Evolutionary conservation across 208 protist species (phyloP), one percentile per base, ranked within the genome.

Genomic region (Leishmania arabica): DNA sequence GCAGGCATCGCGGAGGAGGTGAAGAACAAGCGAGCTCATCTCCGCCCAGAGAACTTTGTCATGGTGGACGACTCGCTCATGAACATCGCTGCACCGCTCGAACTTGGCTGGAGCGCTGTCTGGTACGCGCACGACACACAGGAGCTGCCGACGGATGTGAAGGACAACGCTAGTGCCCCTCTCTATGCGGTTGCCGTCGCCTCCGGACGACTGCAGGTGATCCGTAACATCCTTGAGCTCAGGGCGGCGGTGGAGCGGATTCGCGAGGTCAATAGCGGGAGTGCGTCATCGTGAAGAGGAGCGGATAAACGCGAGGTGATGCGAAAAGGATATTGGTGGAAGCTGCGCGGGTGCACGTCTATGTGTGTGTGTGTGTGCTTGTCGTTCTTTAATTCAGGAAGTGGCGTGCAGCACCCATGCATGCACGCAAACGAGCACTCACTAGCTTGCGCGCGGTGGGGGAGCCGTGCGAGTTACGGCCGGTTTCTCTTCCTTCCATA

Each of bases 41-140:
- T 90, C 71, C 54, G 78, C 58, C 82, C 86, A 6, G 65, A 79
- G 17, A 78, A 85, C 58, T 81, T 92, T 76, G 89, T 95, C 37
- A 95, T 96, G 91, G 90, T 95, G 19, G 93, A 96, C 64, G 93
- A 96, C 82, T 88, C 88, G 31, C 85, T 92, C 75, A 88, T 88
- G 74, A 96, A 96, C 82, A 78, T 96, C 6, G 77, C 90, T n/a
- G 89, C 84, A 31, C 93, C 91, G 56, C 82, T 94, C 21, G 71
- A 85, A 72, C 84, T 96, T 49, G 90, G 90, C 31, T 96, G 91
- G 90, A 85, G 75, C 24, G 89, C 88, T 1, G 90, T 96, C 77
- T 96, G 93, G 91, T 86, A 91, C 75, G 85, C 86, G 19, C 91
- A 95, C 75, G 88, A 81, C 51, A 13, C 40, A 7, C 83, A 86